phyloP scores from a whole-genome alignment of 2,329 filamentous ascomycete genomes.

The Hypoxylon sp. region DNA sequence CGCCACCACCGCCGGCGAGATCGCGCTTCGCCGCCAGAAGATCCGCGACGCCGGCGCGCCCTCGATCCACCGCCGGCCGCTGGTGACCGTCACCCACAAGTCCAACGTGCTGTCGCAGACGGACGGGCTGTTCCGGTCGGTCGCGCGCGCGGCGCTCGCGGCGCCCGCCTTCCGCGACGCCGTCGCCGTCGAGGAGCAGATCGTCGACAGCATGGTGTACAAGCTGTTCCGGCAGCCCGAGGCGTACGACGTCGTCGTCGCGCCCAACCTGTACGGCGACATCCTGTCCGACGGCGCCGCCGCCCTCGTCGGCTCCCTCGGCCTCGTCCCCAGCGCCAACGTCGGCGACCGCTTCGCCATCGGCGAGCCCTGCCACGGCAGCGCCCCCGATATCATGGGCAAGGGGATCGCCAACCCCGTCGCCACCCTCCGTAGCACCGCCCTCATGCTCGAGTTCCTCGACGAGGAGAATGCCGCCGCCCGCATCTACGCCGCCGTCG shows the following conservation, averaged over 20 bases:
- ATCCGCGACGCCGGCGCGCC: slow-evolving; percentile 67
- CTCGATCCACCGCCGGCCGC: slow-evolving; percentile 71
- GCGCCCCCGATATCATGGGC: slow-evolving; percentile 94
- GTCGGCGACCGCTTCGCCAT: slow-evolving; percentile 95
- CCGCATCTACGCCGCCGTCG: slow-evolving; percentile 89
- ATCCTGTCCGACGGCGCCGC: slow-evolving; percentile 95
- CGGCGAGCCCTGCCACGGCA: slow-evolving; percentile 97
- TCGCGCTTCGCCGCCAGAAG: slow-evolving; percentile 85
- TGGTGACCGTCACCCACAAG: slow-evolving; percentile 98
- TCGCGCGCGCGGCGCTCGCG: slow-evolving; percentile 76
- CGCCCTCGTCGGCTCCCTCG: slow-evolving; percentile 88
- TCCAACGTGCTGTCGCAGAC: slow-evolving; percentile 96
- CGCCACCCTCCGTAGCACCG: slow-evolving; percentile 88
- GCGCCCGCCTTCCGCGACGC: slow-evolving; percentile 65
- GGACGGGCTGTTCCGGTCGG: slow-evolving; percentile 91
- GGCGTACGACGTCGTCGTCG: slow-evolving; percentile 97
- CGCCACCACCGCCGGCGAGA: slow-evolving; percentile 91
- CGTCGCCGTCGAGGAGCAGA: slow-evolving; percentile 89
- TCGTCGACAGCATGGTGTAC: slow-evolving; percentile 99
- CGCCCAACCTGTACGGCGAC: slow-evolving; percentile 96
- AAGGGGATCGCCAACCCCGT: slow-evolving; percentile 95
- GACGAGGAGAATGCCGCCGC: slow-evolving; percentile 86
- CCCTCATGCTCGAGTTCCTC: slow-evolving; percentile 95
- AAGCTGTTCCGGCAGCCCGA: slow-evolving; percentile 97
- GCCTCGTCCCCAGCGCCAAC: slow-evolving; percentile 93